Percentiles rank a stretch among this genome's conserved stretches.
Conservation (phyloP, 2,329 filamentous ascomycete species). For the Venturiaceae sp. region DNA sequence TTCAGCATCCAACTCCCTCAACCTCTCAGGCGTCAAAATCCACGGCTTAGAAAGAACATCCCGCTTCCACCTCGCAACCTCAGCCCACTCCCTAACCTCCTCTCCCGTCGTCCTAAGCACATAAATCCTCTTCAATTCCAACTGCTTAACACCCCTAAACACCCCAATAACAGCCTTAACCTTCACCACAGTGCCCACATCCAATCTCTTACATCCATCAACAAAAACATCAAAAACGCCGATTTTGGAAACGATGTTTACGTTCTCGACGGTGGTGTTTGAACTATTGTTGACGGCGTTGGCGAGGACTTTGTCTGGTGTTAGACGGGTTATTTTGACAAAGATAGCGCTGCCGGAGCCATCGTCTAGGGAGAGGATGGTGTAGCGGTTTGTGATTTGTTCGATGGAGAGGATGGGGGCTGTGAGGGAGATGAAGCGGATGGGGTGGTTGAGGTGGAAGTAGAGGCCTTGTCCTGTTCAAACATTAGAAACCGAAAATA, state of each 20-base stretch:
- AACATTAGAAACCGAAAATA: not conserved
- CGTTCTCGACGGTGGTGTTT: slow-evolving; percentile 26
- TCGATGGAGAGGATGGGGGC: slow-evolving; percentile 35
- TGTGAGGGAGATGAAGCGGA: slow-evolving; percentile 36
- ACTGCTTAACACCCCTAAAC: slow-evolving; percentile 41
- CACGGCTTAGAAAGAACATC: slow-evolving; percentile 44
- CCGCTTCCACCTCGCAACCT: slow-evolving; percentile 28
- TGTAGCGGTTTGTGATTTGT: slow-evolving; percentile 28
- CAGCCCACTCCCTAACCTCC: slow-evolving; percentile 44
- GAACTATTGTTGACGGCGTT: slow-evolving; percentile 17
- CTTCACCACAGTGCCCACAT: slow-evolving; percentile 42
- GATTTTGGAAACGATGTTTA: slow-evolving; percentile 24
- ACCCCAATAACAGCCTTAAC: slow-evolving; percentile 45
- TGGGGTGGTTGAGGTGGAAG: slow-evolving; percentile 45
- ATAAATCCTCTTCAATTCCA: slow-evolving; percentile 44
- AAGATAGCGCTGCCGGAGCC: slow-evolving; percentile 50
- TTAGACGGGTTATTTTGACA: slow-evolving; percentile 37
- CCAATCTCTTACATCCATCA: slow-evolving; percentile 19
- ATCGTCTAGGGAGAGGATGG: slow-evolving; percentile 49
- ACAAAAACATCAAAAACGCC: slow-evolving; percentile 35
- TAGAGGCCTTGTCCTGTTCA: slow-evolving; percentile 42
- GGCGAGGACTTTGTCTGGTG: slow-evolving; percentile 14
- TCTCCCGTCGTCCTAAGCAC: slow-evolving; percentile 41
- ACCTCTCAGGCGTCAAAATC: slow-evolving; percentile 35
- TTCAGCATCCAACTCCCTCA: slow-evolving; percentile 28